Evolutionary conservation across 2,329 filamentous ascomycete genomes (phyloP).

Genomic region (Endothia cerciana): DNA sequence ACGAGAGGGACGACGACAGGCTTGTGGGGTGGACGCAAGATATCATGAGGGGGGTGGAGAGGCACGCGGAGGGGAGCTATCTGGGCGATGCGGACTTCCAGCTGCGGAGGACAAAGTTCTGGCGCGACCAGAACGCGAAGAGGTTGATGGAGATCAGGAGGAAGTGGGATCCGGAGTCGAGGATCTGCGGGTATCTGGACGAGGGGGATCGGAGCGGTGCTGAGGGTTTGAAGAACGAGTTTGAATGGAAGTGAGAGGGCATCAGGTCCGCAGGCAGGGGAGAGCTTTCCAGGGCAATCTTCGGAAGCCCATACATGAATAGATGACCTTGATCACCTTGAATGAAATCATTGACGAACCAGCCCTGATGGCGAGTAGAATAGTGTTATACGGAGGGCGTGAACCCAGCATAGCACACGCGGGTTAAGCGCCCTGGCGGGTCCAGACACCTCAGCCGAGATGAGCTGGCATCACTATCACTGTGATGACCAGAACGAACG

Average conservation of each 20-base stretch:
- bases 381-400: too few relatives aligned
- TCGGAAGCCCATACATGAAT: too few relatives aligned
- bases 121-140: conserved; percentile 47
- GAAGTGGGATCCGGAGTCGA: conserved; percentile 49
- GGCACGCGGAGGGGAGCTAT: conserved; percentile 52
- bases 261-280: not conserved
- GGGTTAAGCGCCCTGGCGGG: too few relatives aligned
- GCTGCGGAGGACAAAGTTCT: conserved; percentile 50
- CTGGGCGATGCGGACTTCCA: conserved; percentile 60
- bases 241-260: conserved; percentile 38
- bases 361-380: too few relatives aligned
- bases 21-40: conserved; percentile 50
- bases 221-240: conserved; percentile 46
- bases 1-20: conserved; percentile 47
- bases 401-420: too few relatives aligned
- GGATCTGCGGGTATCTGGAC: conserved; percentile 51
- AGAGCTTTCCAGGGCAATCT: too few relatives aligned
- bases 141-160: conserved; percentile 47
- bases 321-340: not conserved
- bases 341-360: too few relatives aligned
- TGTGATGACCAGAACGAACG: too few relatives aligned
- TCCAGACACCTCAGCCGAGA: too few relatives aligned
- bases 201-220: conserved; percentile 46
- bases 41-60: conserved; percentile 45
- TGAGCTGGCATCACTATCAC: too few relatives aligned